phyloP scores from a whole-genome alignment of 2,329 filamentous ascomycete genomes.

The Claviceps pusilla region DNA sequence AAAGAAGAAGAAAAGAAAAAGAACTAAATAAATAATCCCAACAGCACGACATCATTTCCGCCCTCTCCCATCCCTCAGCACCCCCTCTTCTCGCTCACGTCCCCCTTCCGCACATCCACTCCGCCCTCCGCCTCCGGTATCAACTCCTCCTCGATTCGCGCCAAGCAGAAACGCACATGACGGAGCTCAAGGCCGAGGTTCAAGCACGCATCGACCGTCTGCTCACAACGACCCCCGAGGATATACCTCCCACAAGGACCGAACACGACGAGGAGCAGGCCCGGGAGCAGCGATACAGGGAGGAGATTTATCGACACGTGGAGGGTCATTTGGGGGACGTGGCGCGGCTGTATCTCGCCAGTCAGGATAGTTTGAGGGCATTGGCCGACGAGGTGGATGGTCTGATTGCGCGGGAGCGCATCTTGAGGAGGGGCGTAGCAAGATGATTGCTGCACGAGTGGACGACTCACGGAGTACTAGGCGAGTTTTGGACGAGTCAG shows the following conservation, averaged over 20 bases:
- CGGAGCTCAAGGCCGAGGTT: background rate
- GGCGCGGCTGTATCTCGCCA: background rate
- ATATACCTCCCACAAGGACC: background rate
- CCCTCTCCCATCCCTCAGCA: slow-evolving; percentile 9
- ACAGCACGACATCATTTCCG: slow-evolving; percentile 8
- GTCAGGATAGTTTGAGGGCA: slow-evolving; percentile 7
- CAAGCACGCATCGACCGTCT: background rate
- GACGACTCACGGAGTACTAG: no score
- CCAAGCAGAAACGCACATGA: slow-evolving; percentile 1
- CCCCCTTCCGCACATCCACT: slow-evolving; percentile 6
- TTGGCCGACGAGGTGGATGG: slow-evolving; percentile 3
- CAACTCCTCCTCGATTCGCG: slow-evolving; percentile 6
- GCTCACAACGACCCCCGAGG: background rate
- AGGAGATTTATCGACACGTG: slow-evolving; percentile 13
- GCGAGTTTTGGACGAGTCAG: no score
- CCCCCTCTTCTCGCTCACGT: slow-evolving; percentile 11
- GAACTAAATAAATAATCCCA: background rate
- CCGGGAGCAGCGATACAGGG: background rate
- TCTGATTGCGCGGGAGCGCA: slow-evolving; percentile 1
- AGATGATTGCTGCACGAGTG: background rate
- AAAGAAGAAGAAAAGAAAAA: background rate
- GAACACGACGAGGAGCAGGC: no score
- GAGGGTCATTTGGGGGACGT: slow-evolving; percentile 12
- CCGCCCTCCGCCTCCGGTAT: slow-evolving; percentile 10
- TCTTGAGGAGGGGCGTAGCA: background rate